These are phyloP conservation scores for Nicotiana paniculata DNA, from an alignment of 257 asterid species.

Conservation along the genomic window DNA sequence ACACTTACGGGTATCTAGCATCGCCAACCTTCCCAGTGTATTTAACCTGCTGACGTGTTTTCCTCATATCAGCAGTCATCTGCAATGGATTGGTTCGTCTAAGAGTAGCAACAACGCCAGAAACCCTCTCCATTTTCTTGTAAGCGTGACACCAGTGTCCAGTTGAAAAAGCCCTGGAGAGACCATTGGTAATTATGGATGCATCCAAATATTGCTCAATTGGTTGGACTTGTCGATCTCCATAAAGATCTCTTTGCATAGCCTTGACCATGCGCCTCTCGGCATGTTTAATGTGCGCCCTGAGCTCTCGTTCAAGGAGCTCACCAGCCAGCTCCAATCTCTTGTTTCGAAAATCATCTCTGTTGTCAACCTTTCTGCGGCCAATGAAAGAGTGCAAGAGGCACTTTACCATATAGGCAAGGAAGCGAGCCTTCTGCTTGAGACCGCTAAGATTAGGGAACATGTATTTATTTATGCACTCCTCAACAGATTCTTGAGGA, in stretches of 20 bases:
- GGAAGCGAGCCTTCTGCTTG: constrained; percentile 69
- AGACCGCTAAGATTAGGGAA: constrained; percentile 56
- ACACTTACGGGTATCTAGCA: constrained; percentile 92
- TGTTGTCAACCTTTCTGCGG: constrained; percentile 63
- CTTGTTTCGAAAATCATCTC: constrained; percentile 89
- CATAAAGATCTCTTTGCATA: constrained; percentile 75
- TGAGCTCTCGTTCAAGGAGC: constrained; percentile 77
- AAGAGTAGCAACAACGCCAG: constrained; percentile 87
- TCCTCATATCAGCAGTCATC: constrained; percentile 83
- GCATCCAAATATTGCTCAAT: constrained; percentile 47
- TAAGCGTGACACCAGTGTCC: constrained; percentile 92
- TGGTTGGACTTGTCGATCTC: constrained; percentile 45
- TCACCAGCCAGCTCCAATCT: constrained; percentile 89
- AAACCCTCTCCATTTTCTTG: constrained; percentile 76
- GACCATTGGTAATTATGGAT: constrained; percentile 80
- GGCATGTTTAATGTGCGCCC: constrained; percentile 73
- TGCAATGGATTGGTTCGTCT: constrained; percentile 91
- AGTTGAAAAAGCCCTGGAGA: constrained; percentile 89
- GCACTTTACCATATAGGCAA: constrained; percentile 85
- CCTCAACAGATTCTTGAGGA: constrained; percentile 71
- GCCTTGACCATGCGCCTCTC: constrained; percentile 76
- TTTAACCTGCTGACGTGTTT: constrained; percentile 75
- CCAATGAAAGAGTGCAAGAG: constrained; percentile 74
- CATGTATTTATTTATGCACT: constrained; percentile 44
- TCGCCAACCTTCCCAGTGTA: constrained; percentile 91